phyloP scores from a whole-genome alignment of 805 yeast species.

The Suhomyces prunicola region DNA sequence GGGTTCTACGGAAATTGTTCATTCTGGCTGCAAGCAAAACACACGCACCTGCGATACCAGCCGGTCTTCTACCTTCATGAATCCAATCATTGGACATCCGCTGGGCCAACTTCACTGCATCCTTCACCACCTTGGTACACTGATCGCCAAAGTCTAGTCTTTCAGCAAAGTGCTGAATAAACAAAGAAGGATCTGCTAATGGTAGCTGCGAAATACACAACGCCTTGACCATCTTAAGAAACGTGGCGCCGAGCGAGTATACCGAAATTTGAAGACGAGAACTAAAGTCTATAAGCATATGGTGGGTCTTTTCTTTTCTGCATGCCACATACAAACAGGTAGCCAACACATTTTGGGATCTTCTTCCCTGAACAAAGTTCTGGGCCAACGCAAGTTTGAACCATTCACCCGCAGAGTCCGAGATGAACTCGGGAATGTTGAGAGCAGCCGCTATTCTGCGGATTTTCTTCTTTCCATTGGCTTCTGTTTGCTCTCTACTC shows the following conservation, averaged over 20 bases:
- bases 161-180: constrained; percentile 91
- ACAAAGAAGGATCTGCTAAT: constrained; percentile 88
- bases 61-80: constrained; percentile 94
- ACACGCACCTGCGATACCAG: constrained; percentile 98
- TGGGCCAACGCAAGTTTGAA: constrained; percentile 80
- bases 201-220: constrained; percentile 77
- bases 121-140: constrained; percentile 72
- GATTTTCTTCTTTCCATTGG: constrained; percentile 78
- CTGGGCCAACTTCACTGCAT: constrained; percentile 82
- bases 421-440: constrained; percentile 75
- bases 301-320: constrained; percentile 85
- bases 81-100: constrained; percentile 96
- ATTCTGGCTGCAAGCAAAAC: constrained; percentile 89
- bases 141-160: constrained; percentile 76
- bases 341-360: constrained; percentile 92
- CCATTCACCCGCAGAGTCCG: constrained; percentile 87
- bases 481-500: constrained; percentile 83
- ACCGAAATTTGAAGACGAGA: constrained; percentile 88
- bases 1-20: constrained; percentile 91
- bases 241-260: constrained; percentile 93
- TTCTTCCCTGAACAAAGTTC: constrained; percentile 95
- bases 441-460: constrained; percentile 77
- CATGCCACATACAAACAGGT: constrained; percentile 95
- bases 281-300: constrained; percentile 93
- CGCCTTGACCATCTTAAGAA: constrained; percentile 85